Base-by-base conservation (phyloP, 1,284 basidiomycete species). In the Sanghuangporus weigelae region DNA sequence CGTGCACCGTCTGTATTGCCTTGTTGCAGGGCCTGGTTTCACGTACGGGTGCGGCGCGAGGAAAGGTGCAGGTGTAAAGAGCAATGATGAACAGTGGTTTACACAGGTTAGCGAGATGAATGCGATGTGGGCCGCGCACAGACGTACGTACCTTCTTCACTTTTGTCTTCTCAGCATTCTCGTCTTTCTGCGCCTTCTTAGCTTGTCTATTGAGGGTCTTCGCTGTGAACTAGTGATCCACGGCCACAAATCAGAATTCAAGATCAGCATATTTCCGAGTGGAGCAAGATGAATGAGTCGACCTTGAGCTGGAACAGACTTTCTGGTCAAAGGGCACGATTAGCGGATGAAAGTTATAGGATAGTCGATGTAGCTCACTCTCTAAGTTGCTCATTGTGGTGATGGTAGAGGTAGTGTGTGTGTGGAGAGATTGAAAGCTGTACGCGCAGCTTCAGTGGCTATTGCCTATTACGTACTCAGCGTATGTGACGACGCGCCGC, bases 1-100 rank as follows among this genome's bases (percentile, higher is more conserved):
- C 93, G 86, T n/a, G 97, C 97, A 53, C 96, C 95, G 67, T 99
- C 97, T 57, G 85, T 93, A 78, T 99, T 99, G 58, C 95, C 95
- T 77, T 99, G 96, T 72, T 94, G 90, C 7, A 99, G 82, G 5
- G 97, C 97, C 96, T 98, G 76, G 11, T 14, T 44, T 31, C 26
- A 31, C 26, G 26, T 31, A 4, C 26, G 26, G 26, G 23, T 16
- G 21, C 23, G n/a, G n/a, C n/a, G n/a, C 11, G n/a, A 38, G 44
- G 31, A 7, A n/a, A 2, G 31, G 14, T 14, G 7, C 2, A 19
- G 16, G n/a, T 16, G 21, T 46, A 14, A 46, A 2, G 44, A 14
- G 44, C 16, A 14, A n/a, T 19, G 44, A n/a, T 19, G 44, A 46
- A 31, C 26, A 31, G 3, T 3, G 3, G 26, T 4, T 31, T 31